Base-by-base conservation (phyloP, 2,329 filamentous ascomycete species). In the Diaporthe ilicicola region DNA sequence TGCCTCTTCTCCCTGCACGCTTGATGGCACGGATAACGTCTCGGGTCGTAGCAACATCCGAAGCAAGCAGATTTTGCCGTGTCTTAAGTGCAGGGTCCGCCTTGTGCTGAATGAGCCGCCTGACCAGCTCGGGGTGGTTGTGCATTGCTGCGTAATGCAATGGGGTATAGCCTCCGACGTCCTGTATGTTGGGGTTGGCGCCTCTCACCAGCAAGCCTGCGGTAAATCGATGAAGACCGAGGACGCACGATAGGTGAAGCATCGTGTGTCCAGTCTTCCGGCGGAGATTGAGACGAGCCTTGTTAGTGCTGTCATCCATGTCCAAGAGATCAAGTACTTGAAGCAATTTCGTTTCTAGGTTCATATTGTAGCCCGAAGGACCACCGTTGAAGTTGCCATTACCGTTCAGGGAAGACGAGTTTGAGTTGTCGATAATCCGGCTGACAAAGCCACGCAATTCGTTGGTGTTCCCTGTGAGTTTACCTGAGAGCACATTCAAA, bases 141-240 rank as follows among this genome's bases (percentile, higher is more conserved):
- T 93, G 91, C 77, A 97, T 87, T 32, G 92, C 91, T 24, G 94
- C 94, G 78, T 95, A 88, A 79, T 97, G 93, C 83, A 97, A 87
- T 17, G 94, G 90, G 5, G 93, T 94, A 80, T 94, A 95, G 27
- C 94, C 94, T 62, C 92, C 92, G 73, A 90, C 92, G 78, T 97
- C 94, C 69, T 90, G 88, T 46, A 90, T 84, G 76, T 95, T 91
- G 1, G 92, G 90, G 76, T 92, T 92, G 24, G 93, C 93, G n/a
- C 93, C 93, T 74, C 93, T 88, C 12, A 91, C 92, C 24, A 97
- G 84, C 32, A 97, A 86, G 37, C 91, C 93, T 15, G 92, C 92
- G 62, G 93, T 93, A 74, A 97, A 92, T 56, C 92, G 89, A 73
- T 91, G 88, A 75, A 94, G 88, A 7, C 93, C 93, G 15, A 95